phyloP scores from a whole-genome alignment of 192 early-diverging fungal species.

The Glomus cerebriforme region DNA sequence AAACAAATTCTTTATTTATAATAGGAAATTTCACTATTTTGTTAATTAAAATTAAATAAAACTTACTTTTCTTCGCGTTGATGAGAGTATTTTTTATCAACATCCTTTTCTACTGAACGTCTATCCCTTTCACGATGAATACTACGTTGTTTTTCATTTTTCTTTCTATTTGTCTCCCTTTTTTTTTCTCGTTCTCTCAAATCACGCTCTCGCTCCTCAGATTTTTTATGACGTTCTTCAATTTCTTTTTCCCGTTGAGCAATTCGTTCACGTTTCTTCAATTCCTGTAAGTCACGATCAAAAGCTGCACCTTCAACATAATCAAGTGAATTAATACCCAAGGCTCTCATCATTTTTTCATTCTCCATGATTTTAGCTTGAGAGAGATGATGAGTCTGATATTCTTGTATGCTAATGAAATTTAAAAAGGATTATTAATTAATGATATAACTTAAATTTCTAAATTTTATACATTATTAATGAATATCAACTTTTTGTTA shows the following conservation, averaged over 20 bases:
- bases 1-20: neutral
- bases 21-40: too few species aligned
- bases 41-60: neutral
- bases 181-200: neutral
- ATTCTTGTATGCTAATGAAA: slow-evolving; percentile 48
- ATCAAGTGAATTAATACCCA: slow-evolving; percentile 63
- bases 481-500: neutral
- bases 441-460: neutral
- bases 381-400: slow-evolving; percentile 71
- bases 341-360: slow-evolving; percentile 60
- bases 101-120: neutral
- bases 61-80: neutral
- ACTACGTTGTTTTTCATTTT: neutral
- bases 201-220: neutral
- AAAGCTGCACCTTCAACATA: slow-evolving; percentile 80
- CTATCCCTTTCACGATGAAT: neutral
- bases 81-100: neutral
- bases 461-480: slow-evolving; percentile 13
- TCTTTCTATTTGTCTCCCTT: neutral
- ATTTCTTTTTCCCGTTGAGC: slow-evolving; percentile 39
- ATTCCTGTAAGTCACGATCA: slow-evolving; percentile 68
- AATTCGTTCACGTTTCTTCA: slow-evolving; percentile 41
- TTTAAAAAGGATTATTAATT: neutral
- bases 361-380: slow-evolving; percentile 75
- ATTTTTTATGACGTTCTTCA: slow-evolving; percentile 36